These are phyloP conservation scores for Peronospora destructor DNA, from an alignment of 352 stramenopile species.

Conservation along the genomic window DNA sequence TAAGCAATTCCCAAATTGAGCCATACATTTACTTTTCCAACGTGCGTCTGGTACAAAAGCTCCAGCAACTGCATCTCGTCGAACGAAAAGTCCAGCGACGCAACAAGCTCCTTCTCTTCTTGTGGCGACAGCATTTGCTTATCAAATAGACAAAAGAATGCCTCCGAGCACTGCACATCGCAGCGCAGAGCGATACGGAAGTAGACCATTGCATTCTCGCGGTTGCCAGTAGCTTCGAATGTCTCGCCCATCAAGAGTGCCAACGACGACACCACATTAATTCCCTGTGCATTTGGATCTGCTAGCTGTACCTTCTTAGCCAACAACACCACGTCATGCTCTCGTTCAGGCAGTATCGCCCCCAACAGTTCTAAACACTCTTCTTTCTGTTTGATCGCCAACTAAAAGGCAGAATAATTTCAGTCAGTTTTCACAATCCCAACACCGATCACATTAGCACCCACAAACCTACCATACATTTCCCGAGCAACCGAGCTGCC, in stretches of 20 bases:
- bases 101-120: conserved; percentile 64
- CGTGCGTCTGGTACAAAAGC: conserved; percentile 55
- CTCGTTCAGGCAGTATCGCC: conserved; percentile 50
- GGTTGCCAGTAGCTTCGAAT: conserved; percentile 77
- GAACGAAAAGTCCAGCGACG: conserved; percentile 54
- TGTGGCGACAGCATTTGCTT: conserved; percentile 76
- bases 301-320: conserved; percentile 36
- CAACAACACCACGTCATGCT: conserved; percentile 50
- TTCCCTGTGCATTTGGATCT: conserved; percentile 21
- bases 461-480: conserved; percentile 48
- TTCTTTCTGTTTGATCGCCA: conserved; percentile 79
- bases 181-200: conserved; percentile 70
- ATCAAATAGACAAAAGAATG: conserved; percentile 81
- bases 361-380: conserved; percentile 69
- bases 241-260: conserved; percentile 78
- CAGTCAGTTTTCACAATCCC: neutral
- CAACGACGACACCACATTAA: conserved; percentile 77
- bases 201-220: conserved; percentile 71
- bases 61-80: conserved; percentile 59
- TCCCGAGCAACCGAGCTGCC: conserved; percentile 53
- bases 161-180: conserved; percentile 78
- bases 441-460: neutral
- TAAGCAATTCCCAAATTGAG: neutral
- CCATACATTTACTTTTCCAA: conserved; percentile 44
- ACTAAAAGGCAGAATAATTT: conserved; percentile 13